A percentile compares a stretch with the other conserved stretches of the same genome.
phyloP scores from a whole-genome alignment of 2,329 filamentous ascomycete species.

The Leptodontidium sp. region DNA sequence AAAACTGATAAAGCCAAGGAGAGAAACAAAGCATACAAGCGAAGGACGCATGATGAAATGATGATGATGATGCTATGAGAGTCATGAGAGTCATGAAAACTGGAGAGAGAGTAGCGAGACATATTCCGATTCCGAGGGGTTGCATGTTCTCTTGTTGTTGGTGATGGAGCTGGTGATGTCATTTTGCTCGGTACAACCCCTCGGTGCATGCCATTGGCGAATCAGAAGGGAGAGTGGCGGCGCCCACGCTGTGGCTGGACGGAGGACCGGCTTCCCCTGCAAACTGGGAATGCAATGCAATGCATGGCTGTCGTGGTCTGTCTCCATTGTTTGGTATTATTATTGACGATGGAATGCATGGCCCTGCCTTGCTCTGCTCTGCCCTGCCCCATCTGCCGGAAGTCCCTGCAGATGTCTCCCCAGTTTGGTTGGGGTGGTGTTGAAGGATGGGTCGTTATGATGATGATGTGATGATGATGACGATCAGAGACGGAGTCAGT shows the following conservation, averaged over 20 bases:
- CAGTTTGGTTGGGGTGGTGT: background rate
- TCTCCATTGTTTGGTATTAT: too few relatives aligned
- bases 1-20: background rate
- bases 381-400: conserved; percentile 5
- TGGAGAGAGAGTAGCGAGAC: background rate
- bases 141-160: background rate
- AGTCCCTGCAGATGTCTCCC: conserved; percentile 20
- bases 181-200: background rate
- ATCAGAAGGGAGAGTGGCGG: conserved; percentile 10
- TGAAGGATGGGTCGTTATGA: background rate
- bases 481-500: too few relatives aligned
- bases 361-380: background rate
- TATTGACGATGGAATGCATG: background rate
- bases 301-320: background rate
- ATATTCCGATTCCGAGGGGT: conserved; percentile 1
- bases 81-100: conserved; percentile 6
- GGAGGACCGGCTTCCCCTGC: background rate
- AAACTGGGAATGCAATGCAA: too few relatives aligned
- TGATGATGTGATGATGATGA: too few relatives aligned
- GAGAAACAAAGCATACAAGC: background rate
- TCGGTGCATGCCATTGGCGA: conserved; percentile 15
- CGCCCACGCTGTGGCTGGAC: background rate
- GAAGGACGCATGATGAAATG: conserved; percentile 9
- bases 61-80: conserved; percentile 8
- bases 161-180: conserved; percentile 3